Percentiles rank a stretch among this genome's conserved stretches.
Evolutionary conservation across 257 asterid genomes (phyloP).

Genomic region (Cruciata laevipes): DNA sequence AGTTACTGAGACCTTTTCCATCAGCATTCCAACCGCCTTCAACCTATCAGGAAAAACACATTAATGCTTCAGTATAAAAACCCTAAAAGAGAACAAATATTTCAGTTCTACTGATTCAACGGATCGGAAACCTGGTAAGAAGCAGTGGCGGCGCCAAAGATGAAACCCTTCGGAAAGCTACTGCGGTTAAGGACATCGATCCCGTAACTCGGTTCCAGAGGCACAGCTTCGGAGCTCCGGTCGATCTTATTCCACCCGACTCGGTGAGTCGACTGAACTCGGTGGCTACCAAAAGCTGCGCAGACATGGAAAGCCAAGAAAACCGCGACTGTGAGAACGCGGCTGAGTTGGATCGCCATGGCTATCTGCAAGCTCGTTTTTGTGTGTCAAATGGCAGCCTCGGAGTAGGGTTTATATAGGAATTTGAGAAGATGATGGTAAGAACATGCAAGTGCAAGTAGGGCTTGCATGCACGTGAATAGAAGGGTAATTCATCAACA

Average conservation of each 20-base stretch:
- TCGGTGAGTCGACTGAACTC: not conserved
- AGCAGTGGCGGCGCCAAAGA: constrained; percentile 11
- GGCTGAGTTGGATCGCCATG: not conserved
- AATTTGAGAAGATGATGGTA: not conserved
- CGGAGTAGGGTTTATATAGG: not conserved
- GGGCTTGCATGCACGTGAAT: constrained; percentile 3
- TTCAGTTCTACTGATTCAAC: not conserved
- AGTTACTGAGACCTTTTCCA: constrained; percentile 32
- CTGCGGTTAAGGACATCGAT: constrained; percentile 1
- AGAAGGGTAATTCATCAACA: not conserved
- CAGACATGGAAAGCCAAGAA: not conserved
- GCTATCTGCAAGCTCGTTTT: not conserved
- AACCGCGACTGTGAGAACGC: not conserved
- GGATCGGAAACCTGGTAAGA: not conserved
- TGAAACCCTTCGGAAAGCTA: constrained; percentile 4
- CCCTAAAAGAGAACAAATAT: not conserved
- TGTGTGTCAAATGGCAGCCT: not conserved
- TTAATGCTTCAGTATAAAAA: not conserved
- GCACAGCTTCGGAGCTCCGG: not conserved
- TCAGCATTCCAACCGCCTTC: constrained; percentile 31
- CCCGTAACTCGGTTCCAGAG: constrained; percentile 5
- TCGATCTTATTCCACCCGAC: constrained; percentile 5
- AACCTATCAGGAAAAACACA: constrained; percentile 7
- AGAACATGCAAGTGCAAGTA: not conserved
- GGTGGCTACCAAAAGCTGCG: not conserved